Evolutionary conservation across 2,329 filamentous ascomycete species (phyloP), one percentile per base, ranked within the genome.

Genomic region (Monilinia polystroma): DNA sequence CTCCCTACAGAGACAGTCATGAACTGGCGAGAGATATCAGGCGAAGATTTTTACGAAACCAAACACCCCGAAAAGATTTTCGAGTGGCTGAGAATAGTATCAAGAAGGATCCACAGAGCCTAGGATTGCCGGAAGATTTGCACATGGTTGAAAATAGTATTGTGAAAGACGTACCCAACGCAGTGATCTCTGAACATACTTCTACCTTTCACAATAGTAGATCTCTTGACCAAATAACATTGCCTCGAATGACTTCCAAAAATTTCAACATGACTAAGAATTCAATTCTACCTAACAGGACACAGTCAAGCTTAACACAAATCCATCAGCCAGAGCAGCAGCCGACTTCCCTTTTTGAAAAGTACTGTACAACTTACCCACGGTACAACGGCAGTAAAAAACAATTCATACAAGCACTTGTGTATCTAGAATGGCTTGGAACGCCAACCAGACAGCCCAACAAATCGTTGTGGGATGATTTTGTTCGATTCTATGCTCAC

Each of bases 381-480:
- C 75, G 76, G 26, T 81, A 81, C 63, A 66, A 66, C 1, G 82
- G 80, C 1, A 79, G 72, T 35, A 72, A 78, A 4, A 71, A 70
- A 4, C 73, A 78, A 12, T 86, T 86, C 64, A 72, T 84, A 32
- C 77, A 76, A 29, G 81, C 81, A 0, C 80, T 82, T 62, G 72
- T 81, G 0, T 81, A 77, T 69, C 71, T 85, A 10, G 74, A 80
- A 23, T 77, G 76, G 63, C 74, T 83, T 1, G 74, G 76, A 53
- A 71, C 74, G 32, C 68, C 73, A 23, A 70, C 74, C 4, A 74
- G 75, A 11, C 63, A 70, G 5, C 71, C 84, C 23, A 76, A 78
- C 16, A 77, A 79, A 32, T 82, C 76, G 64, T 72, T 84, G 0
- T 85, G 80, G 67, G 84, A 86, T 70, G 84, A 86, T 65, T 83